phyloP scores from a whole-genome alignment of 352 stramenopile species.

The Phytophthora ohioensis region DNA sequence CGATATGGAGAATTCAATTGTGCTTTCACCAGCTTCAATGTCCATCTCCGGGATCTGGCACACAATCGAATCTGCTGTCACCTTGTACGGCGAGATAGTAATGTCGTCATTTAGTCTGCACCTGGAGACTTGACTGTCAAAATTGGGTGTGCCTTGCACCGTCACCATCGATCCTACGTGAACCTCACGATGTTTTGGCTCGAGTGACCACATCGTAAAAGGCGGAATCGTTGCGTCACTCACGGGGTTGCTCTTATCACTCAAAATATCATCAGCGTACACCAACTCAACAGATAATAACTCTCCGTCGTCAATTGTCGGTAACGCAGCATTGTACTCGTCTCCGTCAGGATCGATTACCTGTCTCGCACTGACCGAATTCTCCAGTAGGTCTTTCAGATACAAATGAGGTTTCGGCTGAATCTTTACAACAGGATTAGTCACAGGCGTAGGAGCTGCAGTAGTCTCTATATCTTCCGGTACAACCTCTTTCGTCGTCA shows the following conservation, averaged over 20 bases:
- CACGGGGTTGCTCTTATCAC: constrained; percentile 13
- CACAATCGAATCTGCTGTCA: constrained; percentile 32
- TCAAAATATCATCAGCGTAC: constrained; percentile 2
- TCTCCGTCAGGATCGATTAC: constrained; percentile 42
- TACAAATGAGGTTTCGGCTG: constrained; percentile 36
- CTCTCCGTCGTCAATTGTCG: constrained; percentile 18
- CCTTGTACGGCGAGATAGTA: constrained; percentile 16
- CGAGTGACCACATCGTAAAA: constrained; percentile 36
- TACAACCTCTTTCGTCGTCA: constrained; percentile 22
- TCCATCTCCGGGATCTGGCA: constrained; percentile 33
- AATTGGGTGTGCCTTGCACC: constrained; percentile 31
- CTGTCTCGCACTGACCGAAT: constrained; percentile 26
- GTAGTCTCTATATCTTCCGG: background rate
- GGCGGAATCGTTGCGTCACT: constrained; percentile 6
- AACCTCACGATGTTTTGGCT: constrained; percentile 31
- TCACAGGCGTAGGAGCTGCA: background rate
- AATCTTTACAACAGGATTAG: background rate
- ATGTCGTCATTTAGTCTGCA: constrained; percentile 33
- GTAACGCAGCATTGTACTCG: constrained; percentile 43
- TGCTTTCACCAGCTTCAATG: background rate
- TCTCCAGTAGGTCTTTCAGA: constrained; percentile 32
- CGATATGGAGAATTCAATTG: constrained; percentile 31
- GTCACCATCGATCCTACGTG: constrained; percentile 35
- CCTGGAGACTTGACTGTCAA: constrained; percentile 19
- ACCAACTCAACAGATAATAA: constrained; percentile 34